Percentiles rank a stretch among this genome's conserved stretches.
phyloP scores from a whole-genome alignment of 2,329 filamentous ascomycete species.

The Westerdykella ornata region DNA sequence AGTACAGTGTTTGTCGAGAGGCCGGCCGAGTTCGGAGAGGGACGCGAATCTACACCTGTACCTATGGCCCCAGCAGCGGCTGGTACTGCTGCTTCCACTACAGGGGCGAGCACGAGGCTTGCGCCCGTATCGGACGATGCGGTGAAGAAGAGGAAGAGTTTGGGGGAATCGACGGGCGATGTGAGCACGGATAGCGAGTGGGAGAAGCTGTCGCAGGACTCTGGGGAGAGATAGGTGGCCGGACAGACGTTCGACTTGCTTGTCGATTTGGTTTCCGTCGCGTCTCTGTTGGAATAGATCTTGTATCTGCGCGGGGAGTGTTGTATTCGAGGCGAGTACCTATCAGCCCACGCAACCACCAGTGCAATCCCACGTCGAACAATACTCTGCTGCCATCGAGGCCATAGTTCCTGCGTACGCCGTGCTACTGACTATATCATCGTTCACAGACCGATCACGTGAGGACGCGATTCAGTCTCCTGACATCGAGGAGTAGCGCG shows the following conservation, averaged over 20 bases:
- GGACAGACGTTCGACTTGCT: no score
- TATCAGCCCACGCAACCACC: no score
- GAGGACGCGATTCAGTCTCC: conserved; percentile 16
- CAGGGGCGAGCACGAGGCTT: conserved; percentile 25
- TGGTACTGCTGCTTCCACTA: conserved; percentile 21
- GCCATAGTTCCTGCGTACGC: no score
- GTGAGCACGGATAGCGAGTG: conserved; percentile 90
- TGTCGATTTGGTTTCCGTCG: no score
- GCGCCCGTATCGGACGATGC: conserved; percentile 31
- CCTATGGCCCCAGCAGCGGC: conserved; percentile 10
- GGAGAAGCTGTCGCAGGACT: conserved; percentile 73
- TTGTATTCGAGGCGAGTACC: no score
- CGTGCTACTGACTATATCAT: no score
- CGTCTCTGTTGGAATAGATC: no score
- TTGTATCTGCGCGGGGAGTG: no score
- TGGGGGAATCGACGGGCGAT: conserved; percentile 47
- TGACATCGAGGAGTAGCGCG: not conserved
- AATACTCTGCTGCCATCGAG: no score
- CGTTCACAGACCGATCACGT: conserved; percentile 8
- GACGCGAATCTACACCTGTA: conserved; percentile 16
- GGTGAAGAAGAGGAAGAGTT: conserved; percentile 42
- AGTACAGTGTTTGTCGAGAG: conserved; percentile 33
- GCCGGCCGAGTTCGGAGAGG: conserved; percentile 13
- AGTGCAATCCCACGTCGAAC: no score
- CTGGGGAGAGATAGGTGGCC: conserved; percentile 24